Base-by-base conservation (phyloP, 768 basidiomycete genomes). In the Galerina marginata region DNA sequence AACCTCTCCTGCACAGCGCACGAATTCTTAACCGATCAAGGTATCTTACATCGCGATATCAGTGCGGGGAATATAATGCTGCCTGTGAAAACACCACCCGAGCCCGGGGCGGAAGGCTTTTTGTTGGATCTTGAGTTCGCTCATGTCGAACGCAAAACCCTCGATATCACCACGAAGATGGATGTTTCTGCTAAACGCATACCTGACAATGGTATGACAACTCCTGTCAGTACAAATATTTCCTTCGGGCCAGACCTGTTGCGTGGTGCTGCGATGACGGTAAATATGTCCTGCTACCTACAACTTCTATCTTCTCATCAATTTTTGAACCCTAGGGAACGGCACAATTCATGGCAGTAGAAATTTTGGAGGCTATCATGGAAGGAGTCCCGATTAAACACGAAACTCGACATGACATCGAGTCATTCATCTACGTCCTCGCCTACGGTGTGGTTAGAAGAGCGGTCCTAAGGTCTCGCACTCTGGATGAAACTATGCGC, bases 41-140 rank as follows among this genome's bases (percentile, higher is more conserved):
- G 68, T 0, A 67, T 78, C 42, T 51, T 75, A 2, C 74, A 76
- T 42, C 64, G 73, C 4, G 72, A 77, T 47, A 61, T 77, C 50
- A 77, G 73, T 59, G 68, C 69, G 29, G 74, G 75, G 11, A 76
- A 75, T 47, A 65, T 78, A 6, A 67, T 77, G 15, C 71, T 77
- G 39, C 62, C 63, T 2, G 39, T 26, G 11, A 1, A 40, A 23
- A 46, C 51, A 33, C 37, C 45, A 44, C 10, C 45, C 15, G 23
- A 50, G 29, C 53, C 23, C 20, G 43, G 15, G 11, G 59, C 55
- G 15, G 54, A 56, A 44, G 74, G 73, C 1, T 76, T 72, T 42
- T 16, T 76, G 48, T 74, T 65, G n/a, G 75, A 75, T 52, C 53
- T 75, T 2, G 73, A 77, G 26, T 67, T 63, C 59, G 71, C 69